Evolutionary conservation across 2,329 filamentous ascomycete genomes (phyloP).

Genomic region (Aspergillus intermedius): DNA sequence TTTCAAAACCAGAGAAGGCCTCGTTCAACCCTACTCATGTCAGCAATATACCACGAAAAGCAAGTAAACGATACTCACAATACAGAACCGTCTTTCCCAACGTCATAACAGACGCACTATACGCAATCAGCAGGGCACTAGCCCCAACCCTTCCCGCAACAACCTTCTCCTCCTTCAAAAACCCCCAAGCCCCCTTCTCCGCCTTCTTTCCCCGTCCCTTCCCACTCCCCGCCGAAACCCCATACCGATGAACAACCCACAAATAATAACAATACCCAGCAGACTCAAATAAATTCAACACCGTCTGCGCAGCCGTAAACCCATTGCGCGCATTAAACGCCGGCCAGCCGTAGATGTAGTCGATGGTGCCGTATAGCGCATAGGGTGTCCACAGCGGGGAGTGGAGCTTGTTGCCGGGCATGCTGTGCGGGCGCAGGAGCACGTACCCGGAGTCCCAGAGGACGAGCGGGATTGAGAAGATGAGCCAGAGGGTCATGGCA

Average conservation of each 20-base stretch:
- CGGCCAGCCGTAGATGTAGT: constrained; percentile 75
- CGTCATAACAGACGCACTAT: constrained; percentile 56
- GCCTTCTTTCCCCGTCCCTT: constrained; percentile 19
- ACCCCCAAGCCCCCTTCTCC: constrained; percentile 34
- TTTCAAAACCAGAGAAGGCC: constrained; percentile 53
- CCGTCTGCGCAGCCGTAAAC: constrained; percentile 69
- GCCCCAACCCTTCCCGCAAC: constrained; percentile 49
- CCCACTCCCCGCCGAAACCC: constrained; percentile 25
- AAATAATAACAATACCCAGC: constrained; percentile 59
- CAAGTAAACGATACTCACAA: constrained; percentile 41
- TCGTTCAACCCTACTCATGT: constrained; percentile 50
- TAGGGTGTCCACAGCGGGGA: constrained; percentile 70
- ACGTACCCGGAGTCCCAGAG: constrained; percentile 77
- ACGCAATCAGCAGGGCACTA: constrained; percentile 53
- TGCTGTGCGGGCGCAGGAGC: constrained; percentile 69
- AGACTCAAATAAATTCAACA: constrained; percentile 64
- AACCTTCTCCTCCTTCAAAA: constrained; percentile 44
- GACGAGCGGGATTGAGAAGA: constrained; percentile 69
- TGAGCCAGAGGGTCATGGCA: constrained; percentile 62
- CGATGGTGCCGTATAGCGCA: constrained; percentile 69
- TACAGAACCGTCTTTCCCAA: constrained; percentile 63
- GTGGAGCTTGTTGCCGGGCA: constrained; percentile 70
- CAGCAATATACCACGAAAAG: not conserved
- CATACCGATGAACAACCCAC: constrained; percentile 44
- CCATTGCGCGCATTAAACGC: constrained; percentile 62